Percentiles rank a stretch among this genome's conserved stretches.
Conservation (phyloP, 768 basidiomycete genomes). For the Lentinula edodes region DNA sequence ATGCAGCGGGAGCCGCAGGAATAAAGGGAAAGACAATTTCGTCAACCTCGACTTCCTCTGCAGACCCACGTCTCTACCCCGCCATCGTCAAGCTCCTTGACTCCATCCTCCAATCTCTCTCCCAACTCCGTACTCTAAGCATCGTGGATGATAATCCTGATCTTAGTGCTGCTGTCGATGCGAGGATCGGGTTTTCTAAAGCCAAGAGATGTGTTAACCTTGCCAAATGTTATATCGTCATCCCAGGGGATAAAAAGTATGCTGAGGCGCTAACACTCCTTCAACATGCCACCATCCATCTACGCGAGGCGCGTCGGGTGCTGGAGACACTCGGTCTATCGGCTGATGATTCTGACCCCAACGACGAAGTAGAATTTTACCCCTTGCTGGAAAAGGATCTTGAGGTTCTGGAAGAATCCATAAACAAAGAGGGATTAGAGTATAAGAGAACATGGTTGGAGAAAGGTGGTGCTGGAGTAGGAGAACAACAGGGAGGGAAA, state of each 20-base stretch:
- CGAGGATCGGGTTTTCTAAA: conserved; percentile 66
- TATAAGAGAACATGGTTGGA: conserved; percentile 78
- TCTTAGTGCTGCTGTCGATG: conserved; percentile 73
- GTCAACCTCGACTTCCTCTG: conserved; percentile 17
- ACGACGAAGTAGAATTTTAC: conserved; percentile 43
- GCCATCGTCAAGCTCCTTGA: conserved; percentile 88
- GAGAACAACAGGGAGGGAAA: conserved; percentile 20
- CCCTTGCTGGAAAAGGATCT: conserved; percentile 40
- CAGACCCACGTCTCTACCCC: conserved; percentile 69
- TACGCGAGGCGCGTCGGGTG: conserved; percentile 61
- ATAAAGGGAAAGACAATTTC: background rate
- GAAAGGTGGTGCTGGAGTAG: conserved; percentile 60
- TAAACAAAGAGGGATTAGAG: conserved; percentile 40
- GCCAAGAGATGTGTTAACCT: conserved; percentile 72
- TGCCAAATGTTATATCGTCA: conserved; percentile 64
- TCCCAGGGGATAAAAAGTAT: conserved; percentile 46
- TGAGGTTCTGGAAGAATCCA: conserved; percentile 45
- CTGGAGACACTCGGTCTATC: conserved; percentile 40
- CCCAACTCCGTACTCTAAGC: conserved; percentile 77
- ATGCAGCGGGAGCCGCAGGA: conserved; percentile 10
- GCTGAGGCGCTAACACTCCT: conserved; percentile 67
- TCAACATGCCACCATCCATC: conserved; percentile 65
- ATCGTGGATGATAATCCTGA: conserved; percentile 88
- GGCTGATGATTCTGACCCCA: conserved; percentile 38
- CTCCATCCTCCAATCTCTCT: conserved; percentile 77